Base-by-base conservation (phyloP, 2,329 filamentous ascomycete species). In the Sphaerulina populicola region DNA sequence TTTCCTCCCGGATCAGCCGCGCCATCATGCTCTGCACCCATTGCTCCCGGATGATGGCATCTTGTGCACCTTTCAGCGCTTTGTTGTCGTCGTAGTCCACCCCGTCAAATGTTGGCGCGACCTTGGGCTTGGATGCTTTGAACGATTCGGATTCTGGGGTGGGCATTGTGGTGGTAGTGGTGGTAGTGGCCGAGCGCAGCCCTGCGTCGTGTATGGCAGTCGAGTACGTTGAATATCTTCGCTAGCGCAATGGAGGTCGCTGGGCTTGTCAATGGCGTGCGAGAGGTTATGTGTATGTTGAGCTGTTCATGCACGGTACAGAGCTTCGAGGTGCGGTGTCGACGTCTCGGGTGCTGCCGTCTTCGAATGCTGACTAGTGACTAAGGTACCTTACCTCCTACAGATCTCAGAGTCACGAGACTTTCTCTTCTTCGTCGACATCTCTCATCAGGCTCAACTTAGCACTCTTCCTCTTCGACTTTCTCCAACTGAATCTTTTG, bases 1-100 rank as follows among this genome's bases (percentile, higher is more conserved):
- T 75, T 75, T 93, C 87, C 69, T 91, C 85, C 58, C 85, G 76
- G 49, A 93, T 85, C 57, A 93, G 73, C 55, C 87, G 78, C 52
- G 85, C 85, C 87, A 90, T 93, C 87, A 93, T 93, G 68, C 84
- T 83, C 68, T 81, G 82, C 54, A 93, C 86, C 88, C 88, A 93
- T 74, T 93, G 87, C 74, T 93, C 87, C 57, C 86, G 79, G 63
- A 93, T 80, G 51, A 93, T 79, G 58, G 86, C 79, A 69, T 93
- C 87, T 69, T 91, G 86, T 48, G 87, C 87, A 55, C 82, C 82
- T 76, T 91, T 93, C 68, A 93, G 76, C 61, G 81, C 80, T 68
- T 80, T 81, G 68, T 83, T 88, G 74, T 93, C 85, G 60, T 90
- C 83, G 74, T 85, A 93, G 74, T 91, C 84, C 67, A 93, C 87